Base-by-base conservation (phyloP, 2,329 filamentous ascomycete species). In the Microcyclospora pomicola region DNA sequence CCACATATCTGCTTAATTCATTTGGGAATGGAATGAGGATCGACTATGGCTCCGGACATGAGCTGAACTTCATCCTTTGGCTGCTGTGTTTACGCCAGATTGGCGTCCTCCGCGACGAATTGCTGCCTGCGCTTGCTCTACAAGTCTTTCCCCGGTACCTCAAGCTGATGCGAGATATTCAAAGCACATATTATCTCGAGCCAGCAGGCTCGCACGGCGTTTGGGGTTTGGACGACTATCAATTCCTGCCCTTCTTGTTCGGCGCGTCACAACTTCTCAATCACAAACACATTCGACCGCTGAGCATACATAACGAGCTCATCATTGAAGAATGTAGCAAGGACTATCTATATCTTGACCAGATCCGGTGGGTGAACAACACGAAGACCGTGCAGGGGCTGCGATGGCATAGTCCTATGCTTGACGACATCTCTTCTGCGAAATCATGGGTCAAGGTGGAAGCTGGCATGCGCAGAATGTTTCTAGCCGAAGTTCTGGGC, bases 41-140 rank as follows among this genome's bases (percentile, higher is more conserved):
- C 53, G 91, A 98, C 64, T 98, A 98, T 59, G 91, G 91, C 36
- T 95, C 86, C 0, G 91, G 91, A 2, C 91, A 98, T 60, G 91
- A 98, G 64, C 73, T 98, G 44, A 96, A 98, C 66, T 96, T 98
- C 63, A 71, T 88, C 59, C 80, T 94, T 56, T 98, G 88, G 87
- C 72, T 96, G 28, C 73, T 98, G n/a, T 94, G 85, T 55, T 76
- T 98, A 0, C 84, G 91, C 58, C 82, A 88, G 54, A 69, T 95
- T 12, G 66, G 68, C 9, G 60, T 84, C 14, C 58, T 96, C 28
- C 63, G 71, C 1, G 58, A 60, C 5, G 50, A 68, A 9, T 81
- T 87, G 49, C 92, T 94, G 60, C 73, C 74, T 27, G 64, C 78
- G 3, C 59, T 96, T 15, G 76, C 85, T 2, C 73, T 96, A 34